Percentiles rank a stretch among this genome's conserved stretches.
These are phyloP conservation scores for Neopestalotiopsis clavispora DNA, from an alignment of 2,329 filamentous ascomycete genomes.

Conservation along the genomic window DNA sequence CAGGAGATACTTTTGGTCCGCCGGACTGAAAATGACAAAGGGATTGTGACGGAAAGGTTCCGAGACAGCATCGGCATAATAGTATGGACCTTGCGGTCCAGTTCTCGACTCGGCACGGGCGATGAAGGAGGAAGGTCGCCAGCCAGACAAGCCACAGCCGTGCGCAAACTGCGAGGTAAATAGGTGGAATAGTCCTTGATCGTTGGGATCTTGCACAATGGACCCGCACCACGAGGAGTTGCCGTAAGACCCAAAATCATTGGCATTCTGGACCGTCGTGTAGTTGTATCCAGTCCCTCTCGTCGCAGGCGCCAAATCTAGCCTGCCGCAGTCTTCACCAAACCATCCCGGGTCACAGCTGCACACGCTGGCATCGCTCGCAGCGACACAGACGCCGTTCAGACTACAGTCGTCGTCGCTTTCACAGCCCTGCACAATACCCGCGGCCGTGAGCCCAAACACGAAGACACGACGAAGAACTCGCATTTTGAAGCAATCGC, in stretches of 20 bases:
- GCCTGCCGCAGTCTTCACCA: conserved; percentile 45
- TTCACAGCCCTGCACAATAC: background rate
- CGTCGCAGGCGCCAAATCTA: conserved; percentile 48
- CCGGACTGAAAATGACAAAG: conserved; percentile 47
- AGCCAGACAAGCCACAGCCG: conserved; percentile 51
- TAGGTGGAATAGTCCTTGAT: conserved; percentile 47
- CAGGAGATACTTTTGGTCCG: conserved; percentile 48
- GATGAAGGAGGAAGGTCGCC: conserved; percentile 50
- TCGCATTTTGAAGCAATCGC: background rate
- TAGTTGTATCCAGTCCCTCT: conserved; percentile 50
- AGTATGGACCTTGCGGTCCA: conserved; percentile 50
- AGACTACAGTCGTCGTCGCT: conserved; percentile 40
- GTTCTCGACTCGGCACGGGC: conserved; percentile 49
- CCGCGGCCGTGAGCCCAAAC: background rate
- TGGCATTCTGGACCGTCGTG: conserved; percentile 35
- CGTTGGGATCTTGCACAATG: conserved; percentile 46
- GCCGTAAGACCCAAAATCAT: conserved; percentile 31
- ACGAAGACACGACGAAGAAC: background rate
- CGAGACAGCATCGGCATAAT: conserved; percentile 44
- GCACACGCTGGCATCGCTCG: conserved; percentile 25
- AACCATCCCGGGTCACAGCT: conserved; percentile 48
- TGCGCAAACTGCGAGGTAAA: conserved; percentile 49
- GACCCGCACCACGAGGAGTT: conserved; percentile 54
- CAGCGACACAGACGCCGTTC: conserved; percentile 39
- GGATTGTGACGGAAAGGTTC: conserved; percentile 52